Evolutionary conservation across 805 yeast species (phyloP).

Genomic region (Starmera dryadoides): DNA sequence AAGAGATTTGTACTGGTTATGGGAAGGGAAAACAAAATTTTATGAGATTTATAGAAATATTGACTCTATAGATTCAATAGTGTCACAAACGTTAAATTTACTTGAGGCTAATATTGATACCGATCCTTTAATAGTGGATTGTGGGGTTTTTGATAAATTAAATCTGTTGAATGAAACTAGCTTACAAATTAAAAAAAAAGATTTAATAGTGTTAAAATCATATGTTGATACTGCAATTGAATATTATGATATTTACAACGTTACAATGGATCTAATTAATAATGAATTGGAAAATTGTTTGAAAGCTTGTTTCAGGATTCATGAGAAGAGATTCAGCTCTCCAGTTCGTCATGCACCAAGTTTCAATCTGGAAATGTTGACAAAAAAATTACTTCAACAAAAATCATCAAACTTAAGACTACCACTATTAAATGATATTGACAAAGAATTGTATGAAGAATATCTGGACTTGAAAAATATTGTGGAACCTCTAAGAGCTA

Average conservation of each 20-base stretch:
- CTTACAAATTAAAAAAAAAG: slow-evolving; percentile 20
- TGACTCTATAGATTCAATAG: slow-evolving; percentile 26
- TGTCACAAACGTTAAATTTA: slow-evolving; percentile 26
- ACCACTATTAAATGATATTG: slow-evolving; percentile 33
- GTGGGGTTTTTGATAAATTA: slow-evolving; percentile 22
- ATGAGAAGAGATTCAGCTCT: slow-evolving; percentile 30
- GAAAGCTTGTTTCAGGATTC: slow-evolving; percentile 27
- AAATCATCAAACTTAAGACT: slow-evolving; percentile 23
- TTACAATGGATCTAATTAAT: slow-evolving; percentile 35
- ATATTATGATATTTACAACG: slow-evolving; percentile 33
- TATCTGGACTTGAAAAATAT: slow-evolving; percentile 34
- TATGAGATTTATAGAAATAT: slow-evolving; percentile 23
- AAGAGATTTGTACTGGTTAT: slow-evolving; percentile 23
- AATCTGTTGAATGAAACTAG: slow-evolving; percentile 23
- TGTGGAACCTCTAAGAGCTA: slow-evolving; percentile 44
- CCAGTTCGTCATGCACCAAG: slow-evolving; percentile 33
- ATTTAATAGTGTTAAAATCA: slow-evolving; percentile 21
- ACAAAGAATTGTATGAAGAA: slow-evolving; percentile 31
- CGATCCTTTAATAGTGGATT: slow-evolving; percentile 18
- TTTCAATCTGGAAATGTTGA: slow-evolving; percentile 27
- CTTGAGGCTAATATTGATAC: slow-evolving; percentile 24
- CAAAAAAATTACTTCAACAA: slow-evolving; percentile 23
- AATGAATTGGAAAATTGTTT: slow-evolving; percentile 30
- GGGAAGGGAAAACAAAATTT: slow-evolving; percentile 25
- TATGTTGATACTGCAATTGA: slow-evolving; percentile 34